A percentile compares a stretch with the other conserved stretches of the same genome.
Conservation (phyloP, 495 filamentous ascomycete genomes). For the Trichoderma gamsii region DNA sequence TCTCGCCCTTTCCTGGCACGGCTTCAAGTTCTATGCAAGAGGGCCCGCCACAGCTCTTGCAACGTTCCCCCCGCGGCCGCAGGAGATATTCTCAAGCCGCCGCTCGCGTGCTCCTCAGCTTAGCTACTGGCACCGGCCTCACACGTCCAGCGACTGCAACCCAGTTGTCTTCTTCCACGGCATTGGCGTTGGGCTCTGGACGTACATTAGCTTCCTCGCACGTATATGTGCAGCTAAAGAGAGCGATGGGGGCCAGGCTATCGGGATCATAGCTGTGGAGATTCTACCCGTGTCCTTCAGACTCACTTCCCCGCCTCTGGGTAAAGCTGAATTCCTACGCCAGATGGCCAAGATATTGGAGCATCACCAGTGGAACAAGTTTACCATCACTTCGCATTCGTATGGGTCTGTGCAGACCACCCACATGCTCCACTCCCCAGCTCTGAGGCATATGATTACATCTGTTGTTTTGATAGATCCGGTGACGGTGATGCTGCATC, state of each 20-base stretch:
- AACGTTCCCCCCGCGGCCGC: constrained; percentile 52
- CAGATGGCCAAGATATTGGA: constrained; percentile 49
- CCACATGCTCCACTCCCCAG: constrained; percentile 48
- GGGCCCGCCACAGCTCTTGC: constrained; percentile 35
- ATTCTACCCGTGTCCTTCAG: constrained; percentile 57
- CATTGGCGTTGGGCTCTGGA: constrained; percentile 62
- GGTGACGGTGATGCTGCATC: constrained; percentile 57
- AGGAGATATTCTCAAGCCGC: constrained; percentile 34
- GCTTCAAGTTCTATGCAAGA: constrained; percentile 42
- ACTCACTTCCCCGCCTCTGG: constrained; percentile 46
- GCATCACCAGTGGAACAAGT: constrained; percentile 43
- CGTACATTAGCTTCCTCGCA: constrained; percentile 52
- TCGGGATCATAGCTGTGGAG: constrained; percentile 61
- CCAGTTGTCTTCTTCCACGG: constrained; percentile 64
- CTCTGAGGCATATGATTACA: constrained; percentile 36
- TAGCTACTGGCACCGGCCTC: constrained; percentile 60
- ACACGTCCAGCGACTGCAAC: constrained; percentile 45
- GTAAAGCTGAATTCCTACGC: constrained; percentile 40
- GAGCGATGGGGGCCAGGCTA: constrained; percentile 31
- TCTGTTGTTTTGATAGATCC: constrained; percentile 56
- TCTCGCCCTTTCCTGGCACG: constrained; percentile 36
- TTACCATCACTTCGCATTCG: constrained; percentile 54
- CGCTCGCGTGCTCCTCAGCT: constrained; percentile 43
- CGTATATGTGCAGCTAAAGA: constrained; percentile 33
- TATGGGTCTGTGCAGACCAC: constrained; percentile 59